These are phyloP conservation scores for Fusarium protoensiforme DNA, from an alignment of 2,329 filamentous ascomycete species.

Conservation along the genomic window DNA sequence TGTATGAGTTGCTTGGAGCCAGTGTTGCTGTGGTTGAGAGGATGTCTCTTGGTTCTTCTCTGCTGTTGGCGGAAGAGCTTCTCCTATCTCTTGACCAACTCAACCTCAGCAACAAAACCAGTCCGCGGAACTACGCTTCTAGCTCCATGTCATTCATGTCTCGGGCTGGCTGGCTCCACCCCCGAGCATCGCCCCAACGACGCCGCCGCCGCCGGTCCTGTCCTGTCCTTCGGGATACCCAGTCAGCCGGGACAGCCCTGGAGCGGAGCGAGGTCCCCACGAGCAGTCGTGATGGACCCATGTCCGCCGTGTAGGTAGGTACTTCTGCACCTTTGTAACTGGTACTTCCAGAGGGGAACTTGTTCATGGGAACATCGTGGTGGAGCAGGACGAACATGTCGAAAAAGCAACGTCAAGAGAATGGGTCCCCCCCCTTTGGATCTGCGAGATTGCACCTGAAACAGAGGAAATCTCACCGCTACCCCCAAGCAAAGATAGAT, in stretches of 20 bases:
- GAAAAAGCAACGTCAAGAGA: neutral
- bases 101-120: neutral
- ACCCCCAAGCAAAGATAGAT: neutral
- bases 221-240: constrained; percentile 4
- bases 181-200: neutral
- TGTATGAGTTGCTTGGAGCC: neutral
- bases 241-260: constrained; percentile 17
- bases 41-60: neutral
- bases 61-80: neutral
- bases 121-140: neutral
- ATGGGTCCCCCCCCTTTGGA: neutral
- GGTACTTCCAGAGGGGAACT: neutral
- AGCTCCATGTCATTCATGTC: constrained; percentile 7
- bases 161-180: constrained; percentile 15
- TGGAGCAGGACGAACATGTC: neutral
- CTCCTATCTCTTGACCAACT: neutral
- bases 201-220: neutral
- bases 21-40: neutral
- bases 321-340: neutral
- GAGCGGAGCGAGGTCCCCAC: neutral
- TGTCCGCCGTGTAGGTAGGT: neutral
- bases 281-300: neutral
- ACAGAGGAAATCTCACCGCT: constrained; percentile 23
- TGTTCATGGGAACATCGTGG: neutral
- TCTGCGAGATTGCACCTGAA: constrained; percentile 19